These are phyloP conservation scores for Erythrophleum fordii DNA, from an alignment of 306 rosid species.

Conservation along the genomic window DNA sequence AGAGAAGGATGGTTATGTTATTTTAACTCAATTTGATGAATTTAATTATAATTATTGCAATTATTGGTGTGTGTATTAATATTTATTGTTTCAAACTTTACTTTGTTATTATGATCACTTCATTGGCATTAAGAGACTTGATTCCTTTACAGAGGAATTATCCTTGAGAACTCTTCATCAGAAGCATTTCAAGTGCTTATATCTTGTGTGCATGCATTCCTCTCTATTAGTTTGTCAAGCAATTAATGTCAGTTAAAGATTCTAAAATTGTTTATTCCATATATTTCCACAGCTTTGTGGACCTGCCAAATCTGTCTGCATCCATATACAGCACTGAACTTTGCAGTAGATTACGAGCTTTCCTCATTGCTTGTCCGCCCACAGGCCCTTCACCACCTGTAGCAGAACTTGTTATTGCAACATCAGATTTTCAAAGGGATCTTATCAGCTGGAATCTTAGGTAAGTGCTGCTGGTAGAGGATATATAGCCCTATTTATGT, in stretches of 20 bases:
- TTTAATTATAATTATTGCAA: background rate
- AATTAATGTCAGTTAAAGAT: constrained; percentile 31
- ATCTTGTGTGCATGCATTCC: constrained; percentile 12
- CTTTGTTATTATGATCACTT: constrained; percentile 12
- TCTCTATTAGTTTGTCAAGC: constrained; percentile 30
- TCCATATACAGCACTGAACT: constrained; percentile 96
- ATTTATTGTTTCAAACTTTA: background rate
- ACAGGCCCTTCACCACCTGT: constrained; percentile 83
- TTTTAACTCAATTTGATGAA: background rate
- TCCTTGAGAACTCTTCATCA: constrained; percentile 16
- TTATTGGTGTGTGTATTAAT: background rate
- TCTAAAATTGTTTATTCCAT: constrained; percentile 35
- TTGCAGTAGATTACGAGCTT: constrained; percentile 77
- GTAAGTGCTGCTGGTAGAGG: constrained; percentile 46
- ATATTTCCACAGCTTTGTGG: constrained; percentile 73
- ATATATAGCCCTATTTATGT: background rate
- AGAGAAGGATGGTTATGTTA: background rate
- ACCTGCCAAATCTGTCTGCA: constrained; percentile 92
- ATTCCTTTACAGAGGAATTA: background rate
- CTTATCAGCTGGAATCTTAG: constrained; percentile 74
- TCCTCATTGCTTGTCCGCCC: constrained; percentile 97
- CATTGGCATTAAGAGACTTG: constrained; percentile 16
- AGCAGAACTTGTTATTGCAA: constrained; percentile 89
- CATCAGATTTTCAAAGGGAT: constrained; percentile 95
- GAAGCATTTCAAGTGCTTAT: constrained; percentile 32